phyloP scores from a whole-genome alignment of 352 stramenopile species.

The Halophytophthora batemanensis region DNA sequence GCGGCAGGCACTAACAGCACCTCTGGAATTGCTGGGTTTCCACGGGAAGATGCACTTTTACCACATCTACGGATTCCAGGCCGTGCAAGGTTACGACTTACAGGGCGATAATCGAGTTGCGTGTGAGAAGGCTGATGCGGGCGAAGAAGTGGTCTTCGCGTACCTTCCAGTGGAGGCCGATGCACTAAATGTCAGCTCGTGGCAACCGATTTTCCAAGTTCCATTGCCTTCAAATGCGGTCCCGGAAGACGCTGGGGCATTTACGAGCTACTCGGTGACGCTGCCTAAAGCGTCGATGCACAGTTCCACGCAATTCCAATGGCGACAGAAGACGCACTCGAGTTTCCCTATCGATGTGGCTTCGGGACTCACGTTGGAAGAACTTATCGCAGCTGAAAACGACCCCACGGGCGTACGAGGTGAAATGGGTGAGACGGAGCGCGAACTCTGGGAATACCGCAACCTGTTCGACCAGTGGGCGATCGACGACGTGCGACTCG shows the following conservation, averaged over 20 bases:
- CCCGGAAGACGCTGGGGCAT: not conserved
- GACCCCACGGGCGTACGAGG: conserved; percentile 38
- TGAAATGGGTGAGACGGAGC: conserved; percentile 30
- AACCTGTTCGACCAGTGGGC: conserved; percentile 82
- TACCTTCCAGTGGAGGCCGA: conserved; percentile 34
- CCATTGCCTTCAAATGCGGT: conserved; percentile 17
- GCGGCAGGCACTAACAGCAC: conserved; percentile 41
- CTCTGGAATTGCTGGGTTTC: conserved; percentile 47
- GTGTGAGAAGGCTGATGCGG: conserved; percentile 45
- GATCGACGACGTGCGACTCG: conserved; percentile 52
- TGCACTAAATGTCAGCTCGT: conserved; percentile 39
- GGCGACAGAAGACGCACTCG: conserved; percentile 65
- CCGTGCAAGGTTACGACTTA: conserved; percentile 40
- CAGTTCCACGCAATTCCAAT: conserved; percentile 42
- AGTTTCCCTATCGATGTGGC: conserved; percentile 57
- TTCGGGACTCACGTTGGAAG: conserved; percentile 13
- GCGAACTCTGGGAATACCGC: conserved; percentile 51
- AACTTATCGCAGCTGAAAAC: conserved; percentile 36
- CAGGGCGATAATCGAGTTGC: conserved; percentile 55
- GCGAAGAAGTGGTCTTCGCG: conserved; percentile 53
- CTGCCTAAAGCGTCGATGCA: conserved; percentile 48
- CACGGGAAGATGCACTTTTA: conserved; percentile 63
- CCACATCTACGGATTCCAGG: conserved; percentile 53
- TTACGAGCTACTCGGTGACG: conserved; percentile 24
- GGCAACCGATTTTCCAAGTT: conserved; percentile 36